Base-by-base conservation (phyloP, 1,139 yeast genomes). In the Blastobotrys raffinosifermentans region DNA sequence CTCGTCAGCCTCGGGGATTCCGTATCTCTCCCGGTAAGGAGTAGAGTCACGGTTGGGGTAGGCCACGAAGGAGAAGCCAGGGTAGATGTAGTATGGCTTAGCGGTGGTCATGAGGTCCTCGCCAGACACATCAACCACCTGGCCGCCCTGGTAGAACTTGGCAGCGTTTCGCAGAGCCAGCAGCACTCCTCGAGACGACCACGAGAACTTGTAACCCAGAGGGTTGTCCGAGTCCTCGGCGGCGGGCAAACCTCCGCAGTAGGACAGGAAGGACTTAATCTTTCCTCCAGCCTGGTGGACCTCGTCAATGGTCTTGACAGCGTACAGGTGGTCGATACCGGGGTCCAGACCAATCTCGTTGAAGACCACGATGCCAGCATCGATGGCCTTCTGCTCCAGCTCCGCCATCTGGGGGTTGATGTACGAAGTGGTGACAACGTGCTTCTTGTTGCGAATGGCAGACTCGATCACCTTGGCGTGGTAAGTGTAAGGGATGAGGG, bases 41-140 rank as follows among this genome's bases (percentile, higher is more conserved):
- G 97, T 87, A 31, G 97, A 89, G 67, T 91, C 98, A 72, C 98
- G 83, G 77, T 91, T 91, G 55, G 98, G 97, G 69, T 91, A 91
- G 57, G 91, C 82, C 41, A 91, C 96, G 51, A 89, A 80, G 32
- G 96, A 89, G 58, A 75, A 91, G 51, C 96, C 98, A 36, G 96
- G 96, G 70, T 83, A 85, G 65, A 91, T 85, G 64, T 77, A 86
- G 74, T 91, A 91, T 39, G 96, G 96, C 64, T 84, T 75, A 47
- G 98, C 96, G 52, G 93, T 72, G 50, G 85, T 82, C 98, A 91
- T 91, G 65, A 91, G 76, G 54, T 86, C 96, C 63, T 85, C 94
- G 38, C 95, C 86, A 44, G 75, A 72, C 55, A 91, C 80, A 35
- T 79, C 75, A 45, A 74, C 94, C 53, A 86, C 66, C 60, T 85